A percentile compares a stretch with the other conserved stretches of the same genome.
These are phyloP conservation scores for Sanghuangporus baumii DNA, from an alignment of 1,284 basidiomycete species.

Conservation along the genomic window DNA sequence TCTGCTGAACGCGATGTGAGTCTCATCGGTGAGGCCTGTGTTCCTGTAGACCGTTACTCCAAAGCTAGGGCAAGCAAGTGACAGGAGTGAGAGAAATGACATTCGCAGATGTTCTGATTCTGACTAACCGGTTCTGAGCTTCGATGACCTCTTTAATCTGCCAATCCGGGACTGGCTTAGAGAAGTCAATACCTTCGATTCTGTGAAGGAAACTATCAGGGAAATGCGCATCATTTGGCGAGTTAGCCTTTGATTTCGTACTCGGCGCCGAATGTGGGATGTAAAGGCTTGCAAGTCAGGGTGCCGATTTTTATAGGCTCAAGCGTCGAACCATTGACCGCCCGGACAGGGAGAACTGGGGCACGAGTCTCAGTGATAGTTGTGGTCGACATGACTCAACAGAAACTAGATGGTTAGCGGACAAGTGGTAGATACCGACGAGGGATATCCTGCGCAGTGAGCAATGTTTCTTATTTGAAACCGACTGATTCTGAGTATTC, in stretches of 20 bases:
- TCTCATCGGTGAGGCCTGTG: conserved; percentile 22
- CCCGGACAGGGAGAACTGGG: not conserved
- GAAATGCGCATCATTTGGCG: not conserved
- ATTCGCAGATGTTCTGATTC: not conserved
- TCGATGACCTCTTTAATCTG: conserved; percentile 16
- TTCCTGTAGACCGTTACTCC: conserved; percentile 25
- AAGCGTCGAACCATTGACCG: not conserved
- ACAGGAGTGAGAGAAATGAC: not conserved
- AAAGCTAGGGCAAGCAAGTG: conserved; percentile 16
- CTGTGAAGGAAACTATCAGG: not conserved
- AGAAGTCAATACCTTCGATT: conserved; percentile 22
- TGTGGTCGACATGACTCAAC: not conserved
- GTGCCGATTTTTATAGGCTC: conserved; percentile 18
- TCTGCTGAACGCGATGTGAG: conserved; percentile 23
- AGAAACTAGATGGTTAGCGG: not conserved
- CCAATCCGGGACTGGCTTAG: conserved; percentile 15
- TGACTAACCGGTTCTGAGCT: conserved; percentile 15
- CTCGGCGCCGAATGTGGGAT: conserved; percentile 23
- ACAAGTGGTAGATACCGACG: not conserved
- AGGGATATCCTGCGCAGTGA: not conserved
- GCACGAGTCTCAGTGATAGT: not conserved
- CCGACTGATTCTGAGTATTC: not conserved
- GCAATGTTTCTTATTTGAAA: not conserved
- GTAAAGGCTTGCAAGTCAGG: conserved; percentile 21
- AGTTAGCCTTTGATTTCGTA: not conserved